phyloP scores from a whole-genome alignment of 148 eudicot genomes.

The Chenopodium album region DNA sequence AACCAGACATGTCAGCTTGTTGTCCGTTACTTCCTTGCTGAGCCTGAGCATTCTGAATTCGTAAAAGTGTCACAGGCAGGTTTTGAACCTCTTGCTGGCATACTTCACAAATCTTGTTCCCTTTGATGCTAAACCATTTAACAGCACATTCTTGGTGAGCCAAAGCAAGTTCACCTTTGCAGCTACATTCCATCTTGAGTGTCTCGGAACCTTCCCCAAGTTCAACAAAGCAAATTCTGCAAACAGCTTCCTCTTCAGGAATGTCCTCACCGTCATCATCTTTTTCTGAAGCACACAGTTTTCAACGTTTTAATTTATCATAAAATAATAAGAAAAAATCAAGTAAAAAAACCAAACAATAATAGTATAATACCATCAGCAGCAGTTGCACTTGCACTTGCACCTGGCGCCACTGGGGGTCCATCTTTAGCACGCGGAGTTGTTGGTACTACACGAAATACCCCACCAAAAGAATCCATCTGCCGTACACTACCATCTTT shows the following conservation, averaged over 20 bases:
- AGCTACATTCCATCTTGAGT: slow-evolving; percentile 93
- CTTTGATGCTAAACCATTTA: slow-evolving; percentile 98
- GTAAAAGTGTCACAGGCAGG: slow-evolving; percentile 84
- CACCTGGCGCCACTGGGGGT: slow-evolving; percentile 26
- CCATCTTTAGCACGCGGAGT: slow-evolving; percentile 53
- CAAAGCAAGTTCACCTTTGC: slow-evolving; percentile 96
- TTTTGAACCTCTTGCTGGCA: slow-evolving; percentile 90
- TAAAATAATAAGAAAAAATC: neutral
- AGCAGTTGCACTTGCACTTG: slow-evolving; percentile 27
- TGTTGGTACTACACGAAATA: slow-evolving; percentile 69
- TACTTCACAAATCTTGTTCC: slow-evolving; percentile 91
- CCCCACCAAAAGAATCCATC: slow-evolving; percentile 47
- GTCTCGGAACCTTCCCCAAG: slow-evolving; percentile 82
- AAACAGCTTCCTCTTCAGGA: slow-evolving; percentile 94
- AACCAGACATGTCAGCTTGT: slow-evolving; percentile 43
- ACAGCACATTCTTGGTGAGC: slow-evolving; percentile 93
- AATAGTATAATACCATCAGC: slow-evolving; percentile 49
- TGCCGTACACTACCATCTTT: slow-evolving; percentile 61
- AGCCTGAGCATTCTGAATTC: slow-evolving; percentile 56
- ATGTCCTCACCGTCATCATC: slow-evolving; percentile 63
- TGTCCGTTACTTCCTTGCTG: slow-evolving; percentile 37
- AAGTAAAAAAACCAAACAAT: slow-evolving; percentile 15
- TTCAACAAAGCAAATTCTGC: slow-evolving; percentile 91
- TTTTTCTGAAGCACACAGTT: slow-evolving; percentile 31
- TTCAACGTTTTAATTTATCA: neutral